phyloP scores from a whole-genome alignment of 1,284 basidiomycete genomes.

The Austroboletus niveus region DNA sequence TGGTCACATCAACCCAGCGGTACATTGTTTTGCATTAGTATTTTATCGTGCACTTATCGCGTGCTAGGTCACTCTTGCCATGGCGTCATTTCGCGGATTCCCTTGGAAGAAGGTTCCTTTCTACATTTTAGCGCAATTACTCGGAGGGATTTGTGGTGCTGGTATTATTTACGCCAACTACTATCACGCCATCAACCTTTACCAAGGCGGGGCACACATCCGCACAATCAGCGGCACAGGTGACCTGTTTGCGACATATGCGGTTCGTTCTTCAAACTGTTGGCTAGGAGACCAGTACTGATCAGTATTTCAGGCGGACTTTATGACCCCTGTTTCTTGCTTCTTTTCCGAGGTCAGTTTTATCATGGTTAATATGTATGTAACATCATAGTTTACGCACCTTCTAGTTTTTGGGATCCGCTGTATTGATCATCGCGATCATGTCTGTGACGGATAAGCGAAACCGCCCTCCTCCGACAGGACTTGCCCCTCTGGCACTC shows the following conservation, averaged over 20 bases:
- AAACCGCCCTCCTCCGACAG: conserved; percentile 47
- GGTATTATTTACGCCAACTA: conserved; percentile 75
- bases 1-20: conserved; percentile 79
- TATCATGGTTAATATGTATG: conserved; percentile 7
- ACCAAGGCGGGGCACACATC: conserved; percentile 58
- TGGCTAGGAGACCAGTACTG: conserved; percentile 8
- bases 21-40: conserved; percentile 28
- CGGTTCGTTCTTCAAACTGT: conserved; percentile 42
- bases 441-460: conserved; percentile 44
- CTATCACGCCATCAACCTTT: conserved; percentile 68
- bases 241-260: conserved; percentile 67
- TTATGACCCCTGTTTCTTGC: conserved; percentile 54
- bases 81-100: conserved; percentile 71
- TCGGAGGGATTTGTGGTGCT: conserved; percentile 70
- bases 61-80: conserved; percentile 59
- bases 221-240: conserved; percentile 69
- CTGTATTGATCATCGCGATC: conserved; percentile 51
- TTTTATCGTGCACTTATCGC: conserved; percentile 3
- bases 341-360: conserved; percentile 57
- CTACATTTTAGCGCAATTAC: conserved; percentile 68
- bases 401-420: conserved; percentile 53
- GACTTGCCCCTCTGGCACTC: conserved; percentile 52
- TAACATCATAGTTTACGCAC: neutral
- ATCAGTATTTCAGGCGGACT: conserved; percentile 43
- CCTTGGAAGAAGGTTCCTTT: conserved; percentile 76